A percentile compares a stretch with the other conserved stretches of the same genome.
phyloP scores from a whole-genome alignment of 495 filamentous ascomycete species.

The Aspergillus heteromorphus region DNA sequence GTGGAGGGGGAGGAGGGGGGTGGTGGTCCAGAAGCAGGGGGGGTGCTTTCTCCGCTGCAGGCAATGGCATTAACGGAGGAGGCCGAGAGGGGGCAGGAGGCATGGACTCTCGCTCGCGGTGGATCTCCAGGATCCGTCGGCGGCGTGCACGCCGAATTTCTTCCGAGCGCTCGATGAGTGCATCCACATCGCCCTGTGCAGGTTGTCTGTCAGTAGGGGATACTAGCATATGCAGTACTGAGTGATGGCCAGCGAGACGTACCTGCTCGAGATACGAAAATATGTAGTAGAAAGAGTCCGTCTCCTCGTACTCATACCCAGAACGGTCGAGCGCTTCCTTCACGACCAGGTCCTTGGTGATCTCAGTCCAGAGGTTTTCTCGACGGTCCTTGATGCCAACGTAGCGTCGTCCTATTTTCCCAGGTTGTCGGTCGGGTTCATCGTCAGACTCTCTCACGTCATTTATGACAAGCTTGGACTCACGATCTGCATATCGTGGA shows the following conservation, averaged over 20 bases:
- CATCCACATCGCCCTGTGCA: constrained; percentile 76
- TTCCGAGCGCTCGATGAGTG: constrained; percentile 73
- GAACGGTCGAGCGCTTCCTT: constrained; percentile 79
- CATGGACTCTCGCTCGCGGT: constrained; percentile 62
- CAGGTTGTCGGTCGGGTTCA: constrained; percentile 23
- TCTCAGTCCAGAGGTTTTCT: constrained; percentile 90
- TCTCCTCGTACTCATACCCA: constrained; percentile 91
- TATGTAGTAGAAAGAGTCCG: constrained; percentile 82
- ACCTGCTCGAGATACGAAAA: constrained; percentile 87
- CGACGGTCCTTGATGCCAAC: constrained; percentile 34
- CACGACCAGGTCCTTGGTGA: constrained; percentile 87
- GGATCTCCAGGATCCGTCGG: constrained; percentile 72
- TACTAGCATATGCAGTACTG: neutral
- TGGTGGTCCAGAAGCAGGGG: constrained; percentile 8
- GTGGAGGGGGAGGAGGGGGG: constrained; percentile 10
- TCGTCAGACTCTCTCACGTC: constrained; percentile 14
- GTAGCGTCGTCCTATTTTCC: constrained; percentile 35
- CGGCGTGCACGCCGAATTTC: constrained; percentile 72
- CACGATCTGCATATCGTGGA: constrained; percentile 3
- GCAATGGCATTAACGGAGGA: neutral
- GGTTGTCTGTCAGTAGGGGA: constrained; percentile 21
- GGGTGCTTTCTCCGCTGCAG: constrained; percentile 2
- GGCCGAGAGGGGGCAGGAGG: constrained; percentile 23
- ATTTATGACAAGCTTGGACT: constrained; percentile 5
- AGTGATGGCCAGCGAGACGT: constrained; percentile 33